These are phyloP conservation scores for Gelatoporia subvermispora DNA, from an alignment of 768 basidiomycete species.

Conservation along the genomic window DNA sequence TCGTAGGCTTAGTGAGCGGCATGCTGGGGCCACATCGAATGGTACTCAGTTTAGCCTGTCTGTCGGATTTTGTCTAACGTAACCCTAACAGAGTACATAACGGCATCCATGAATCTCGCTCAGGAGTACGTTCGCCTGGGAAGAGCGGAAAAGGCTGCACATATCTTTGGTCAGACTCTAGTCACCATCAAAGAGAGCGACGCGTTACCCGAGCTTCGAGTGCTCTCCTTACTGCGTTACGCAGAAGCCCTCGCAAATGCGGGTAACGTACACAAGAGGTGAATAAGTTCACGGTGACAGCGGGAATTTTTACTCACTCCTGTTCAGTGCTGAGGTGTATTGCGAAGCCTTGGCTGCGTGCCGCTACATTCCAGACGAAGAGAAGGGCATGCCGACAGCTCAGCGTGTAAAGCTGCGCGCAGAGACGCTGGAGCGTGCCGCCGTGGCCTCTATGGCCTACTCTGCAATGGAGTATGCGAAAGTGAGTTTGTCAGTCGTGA, in stretches of 20 bases:
- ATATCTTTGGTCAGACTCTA: constrained; percentile 58
- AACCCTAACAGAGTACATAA: constrained; percentile 48
- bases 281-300: constrained; percentile 20
- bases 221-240: constrained; percentile 57
- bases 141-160: constrained; percentile 58
- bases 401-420: constrained; percentile 59
- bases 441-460: constrained; percentile 66
- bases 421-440: constrained; percentile 59
- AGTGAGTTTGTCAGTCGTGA: constrained; percentile 36
- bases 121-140: constrained; percentile 79
- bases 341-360: constrained; percentile 53
- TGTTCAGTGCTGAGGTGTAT: constrained; percentile 45
- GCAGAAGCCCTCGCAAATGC: constrained; percentile 59
- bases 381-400: constrained; percentile 45
- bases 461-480: constrained; percentile 63
- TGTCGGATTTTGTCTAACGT: neutral
- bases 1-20: constrained; percentile 53
- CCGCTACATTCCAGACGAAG: constrained; percentile 33
- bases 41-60: constrained; percentile 7
- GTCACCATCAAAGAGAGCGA: constrained; percentile 38
- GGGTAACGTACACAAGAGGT: constrained; percentile 59
- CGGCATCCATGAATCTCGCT: constrained; percentile 65
- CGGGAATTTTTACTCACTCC: neutral
- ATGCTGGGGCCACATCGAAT: constrained; percentile 25
- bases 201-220: constrained; percentile 46